Evolutionary conservation across 106 monocot genomes (phyloP), one percentile per base, ranked within the genome.

Genomic region (Apostasia ramifera): DNA sequence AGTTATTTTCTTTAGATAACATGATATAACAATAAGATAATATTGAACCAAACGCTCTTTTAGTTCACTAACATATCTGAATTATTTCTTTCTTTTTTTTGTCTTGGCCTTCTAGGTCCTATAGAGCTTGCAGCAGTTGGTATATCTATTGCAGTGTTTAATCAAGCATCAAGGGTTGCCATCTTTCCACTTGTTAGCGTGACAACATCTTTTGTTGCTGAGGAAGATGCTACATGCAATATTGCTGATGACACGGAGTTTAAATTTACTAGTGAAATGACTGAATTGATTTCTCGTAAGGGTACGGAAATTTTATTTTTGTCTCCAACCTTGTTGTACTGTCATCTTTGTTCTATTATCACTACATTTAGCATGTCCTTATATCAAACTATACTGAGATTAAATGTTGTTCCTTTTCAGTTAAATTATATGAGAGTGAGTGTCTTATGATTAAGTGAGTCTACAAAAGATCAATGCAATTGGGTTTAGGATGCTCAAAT

Each of bases 111-210:
- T 57, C 45, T 75, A 90, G 89, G 89, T 73, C 75, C 89, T 50
- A 78, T 83, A 44, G 89, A 90, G 75, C 85, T 90, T 80, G 89
- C 89, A 47, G 89, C 82, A 59, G 89, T 90, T 47, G 89, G 89
- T 44, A 83, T 90, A 1, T 73, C 89, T 9, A 90, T 85, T 61
- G 90, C 90, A 5, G 83, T 91, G 70, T 91, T 91, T 68, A 90
- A 90, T 76, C 90, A 91, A 70, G 81, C 72, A 59, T 91, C 90
- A 65, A 83, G 76, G 66, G 77, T 91, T 68, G 73, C 86, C 40
- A 91, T 91, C 2, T 86, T 86, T 75, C 90, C 90, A 4, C 81
- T 91, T 44, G 90, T 91, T 40, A 86, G 86, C 63, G 83, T 91
- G 15, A 91, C 90, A 11, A 91, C 90, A 63, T 91, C 90, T 8